phyloP scores from a whole-genome alignment of 2,329 filamentous ascomycete genomes.

The Diaporthe capsici region DNA sequence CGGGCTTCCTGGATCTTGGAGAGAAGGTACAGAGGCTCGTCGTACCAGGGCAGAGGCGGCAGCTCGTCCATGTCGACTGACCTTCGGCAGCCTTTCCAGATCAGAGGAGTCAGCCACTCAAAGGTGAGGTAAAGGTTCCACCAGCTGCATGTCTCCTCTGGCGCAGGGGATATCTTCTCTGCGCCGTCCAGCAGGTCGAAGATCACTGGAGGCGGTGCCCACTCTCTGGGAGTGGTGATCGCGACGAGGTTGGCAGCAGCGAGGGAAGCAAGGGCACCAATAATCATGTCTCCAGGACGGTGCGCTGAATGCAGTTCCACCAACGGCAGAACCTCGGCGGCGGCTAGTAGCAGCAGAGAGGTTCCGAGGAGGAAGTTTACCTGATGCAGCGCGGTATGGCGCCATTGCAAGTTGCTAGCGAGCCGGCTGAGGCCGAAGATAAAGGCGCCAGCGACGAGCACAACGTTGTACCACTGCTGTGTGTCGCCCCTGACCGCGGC shows the following conservation, averaged over 20 bases:
- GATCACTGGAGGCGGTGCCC: conserved; percentile 60
- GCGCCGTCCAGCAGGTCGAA: conserved; percentile 56
- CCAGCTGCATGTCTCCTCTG: conserved; percentile 69
- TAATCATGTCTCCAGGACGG: conserved; percentile 49
- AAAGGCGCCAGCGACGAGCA: conserved; percentile 35
- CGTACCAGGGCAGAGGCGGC: conserved; percentile 67
- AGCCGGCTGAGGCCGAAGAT: conserved; percentile 38
- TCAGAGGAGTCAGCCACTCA: conserved; percentile 63
- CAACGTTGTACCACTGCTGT: conserved; percentile 34
- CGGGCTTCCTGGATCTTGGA: conserved; percentile 60
- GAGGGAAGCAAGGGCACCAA: conserved; percentile 54
- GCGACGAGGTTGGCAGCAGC: conserved; percentile 56
- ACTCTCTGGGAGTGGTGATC: conserved; percentile 63
- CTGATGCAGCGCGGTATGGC: conserved; percentile 41
- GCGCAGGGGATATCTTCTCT: conserved; percentile 56
- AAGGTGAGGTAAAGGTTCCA: conserved; percentile 66
- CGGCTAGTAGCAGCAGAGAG: conserved; percentile 35
- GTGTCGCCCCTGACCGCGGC: conserved; percentile 30
- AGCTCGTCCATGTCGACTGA: conserved; percentile 63
- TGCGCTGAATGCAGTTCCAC: conserved; percentile 41
- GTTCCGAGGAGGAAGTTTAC: conserved; percentile 37
- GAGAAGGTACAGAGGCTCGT: conserved; percentile 65
- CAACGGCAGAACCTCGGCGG: conserved; percentile 43
- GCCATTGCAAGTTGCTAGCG: conserved; percentile 35
- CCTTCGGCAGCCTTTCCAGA: conserved; percentile 60